These are phyloP conservation scores for Solanum hybrid DNA, from an alignment of 305 asterid genomes.

Conservation along the genomic window DNA sequence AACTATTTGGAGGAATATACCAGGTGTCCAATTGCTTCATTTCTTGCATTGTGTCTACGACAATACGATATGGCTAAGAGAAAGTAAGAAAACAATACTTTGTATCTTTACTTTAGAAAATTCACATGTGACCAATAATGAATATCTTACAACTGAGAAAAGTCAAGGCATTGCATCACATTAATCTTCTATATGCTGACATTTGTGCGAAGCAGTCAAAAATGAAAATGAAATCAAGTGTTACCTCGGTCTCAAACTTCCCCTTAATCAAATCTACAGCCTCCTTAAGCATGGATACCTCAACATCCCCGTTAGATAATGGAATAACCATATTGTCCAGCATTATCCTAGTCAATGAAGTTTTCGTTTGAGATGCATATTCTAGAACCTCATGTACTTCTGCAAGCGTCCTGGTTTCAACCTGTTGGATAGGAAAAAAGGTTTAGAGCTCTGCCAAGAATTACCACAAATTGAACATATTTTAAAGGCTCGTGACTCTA, in stretches of 20 bases:
- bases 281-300: conserved; percentile 81
- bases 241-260: conserved; percentile 87
- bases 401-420: conserved; percentile 82
- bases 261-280: conserved; percentile 70
- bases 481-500: background rate
- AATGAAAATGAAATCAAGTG: background rate
- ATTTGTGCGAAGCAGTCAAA: background rate
- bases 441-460: background rate
- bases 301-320: conserved; percentile 59
- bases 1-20: background rate
- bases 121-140: background rate
- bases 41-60: background rate
- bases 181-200: background rate
- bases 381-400: conserved; percentile 73
- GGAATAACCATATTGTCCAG: conserved; percentile 93
- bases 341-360: conserved; percentile 72
- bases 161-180: background rate
- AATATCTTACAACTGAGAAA: background rate
- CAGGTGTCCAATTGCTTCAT: background rate
- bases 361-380: conserved; percentile 62
- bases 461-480: background rate
- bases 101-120: background rate
- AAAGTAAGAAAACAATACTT: background rate
- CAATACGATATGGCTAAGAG: background rate
- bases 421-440: conserved; percentile 28